Evolutionary conservation across 768 basidiomycete genomes (phyloP).

Genomic region (Suillus luteus): DNA sequence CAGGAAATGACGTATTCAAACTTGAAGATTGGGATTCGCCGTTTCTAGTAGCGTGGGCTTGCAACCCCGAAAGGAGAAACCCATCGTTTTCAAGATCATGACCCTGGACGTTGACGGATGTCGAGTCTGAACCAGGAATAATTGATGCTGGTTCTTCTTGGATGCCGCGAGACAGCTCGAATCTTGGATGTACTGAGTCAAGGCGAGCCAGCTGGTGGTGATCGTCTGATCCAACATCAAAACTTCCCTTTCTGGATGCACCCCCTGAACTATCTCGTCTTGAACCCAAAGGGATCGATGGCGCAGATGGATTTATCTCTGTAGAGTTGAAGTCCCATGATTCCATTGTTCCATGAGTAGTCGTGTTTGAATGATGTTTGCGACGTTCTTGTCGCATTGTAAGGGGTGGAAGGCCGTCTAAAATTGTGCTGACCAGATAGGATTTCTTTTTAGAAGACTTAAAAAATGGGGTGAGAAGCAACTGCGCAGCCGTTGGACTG

Average conservation of each 20-base stretch:
- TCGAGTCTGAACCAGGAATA: background rate
- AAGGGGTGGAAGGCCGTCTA: slow-evolving; percentile 75
- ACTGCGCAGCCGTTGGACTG: slow-evolving; percentile 75
- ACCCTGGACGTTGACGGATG: background rate
- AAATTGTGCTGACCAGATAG: slow-evolving; percentile 74
- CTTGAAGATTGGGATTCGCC: background rate
- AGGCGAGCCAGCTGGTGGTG: slow-evolving; percentile 7
- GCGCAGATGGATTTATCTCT: slow-evolving; percentile 41
- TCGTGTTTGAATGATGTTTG: slow-evolving; percentile 41
- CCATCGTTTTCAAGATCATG: background rate
- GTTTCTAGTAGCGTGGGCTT: background rate
- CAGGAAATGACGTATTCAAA: background rate
- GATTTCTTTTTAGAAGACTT: slow-evolving; percentile 75
- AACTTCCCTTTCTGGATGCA: slow-evolving; percentile 9
- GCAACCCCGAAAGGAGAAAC: background rate
- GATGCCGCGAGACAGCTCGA: slow-evolving; percentile 8
- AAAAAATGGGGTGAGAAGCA: slow-evolving; percentile 83
- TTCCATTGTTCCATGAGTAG: slow-evolving; percentile 56
- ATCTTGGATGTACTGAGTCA: slow-evolving; percentile 8
- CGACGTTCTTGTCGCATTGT: slow-evolving; percentile 70
- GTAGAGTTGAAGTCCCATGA: slow-evolving; percentile 77
- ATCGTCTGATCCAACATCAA: slow-evolving; percentile 11
- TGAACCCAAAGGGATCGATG: slow-evolving; percentile 11
- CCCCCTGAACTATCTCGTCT: slow-evolving; percentile 13
- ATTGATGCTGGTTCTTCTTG: background rate